phyloP scores from a whole-genome alignment of 805 yeast species.

The Starmerella davenportii region DNA sequence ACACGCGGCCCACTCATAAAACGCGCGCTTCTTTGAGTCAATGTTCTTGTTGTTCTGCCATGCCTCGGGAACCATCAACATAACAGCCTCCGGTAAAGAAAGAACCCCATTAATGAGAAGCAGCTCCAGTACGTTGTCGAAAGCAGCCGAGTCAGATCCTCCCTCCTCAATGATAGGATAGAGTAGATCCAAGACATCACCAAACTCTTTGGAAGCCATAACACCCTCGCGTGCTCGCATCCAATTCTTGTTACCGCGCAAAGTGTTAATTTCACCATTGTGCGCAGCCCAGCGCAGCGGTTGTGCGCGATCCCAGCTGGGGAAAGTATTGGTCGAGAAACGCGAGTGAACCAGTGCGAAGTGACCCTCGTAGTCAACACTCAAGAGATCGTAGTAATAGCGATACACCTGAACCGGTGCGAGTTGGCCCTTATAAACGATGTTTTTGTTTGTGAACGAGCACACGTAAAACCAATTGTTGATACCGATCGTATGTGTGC shows the following conservation, averaged over 20 bases:
- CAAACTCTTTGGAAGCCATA: constrained; percentile 71
- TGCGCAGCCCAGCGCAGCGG: constrained; percentile 96
- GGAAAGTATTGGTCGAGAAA: constrained; percentile 95
- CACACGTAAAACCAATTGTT: constrained; percentile 97
- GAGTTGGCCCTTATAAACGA: constrained; percentile 93
- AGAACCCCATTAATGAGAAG: constrained; percentile 80
- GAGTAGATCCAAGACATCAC: constrained; percentile 75
- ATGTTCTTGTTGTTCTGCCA: constrained; percentile 77
- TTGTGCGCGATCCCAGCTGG: constrained; percentile 99
- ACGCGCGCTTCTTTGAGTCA: constrained; percentile 84
- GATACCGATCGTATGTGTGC: constrained; percentile 77
- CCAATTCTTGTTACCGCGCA: constrained; percentile 97
- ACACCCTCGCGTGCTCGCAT: constrained; percentile 98
- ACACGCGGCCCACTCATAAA: constrained; percentile 98
- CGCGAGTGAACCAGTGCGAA: constrained; percentile 94
- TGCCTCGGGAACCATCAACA: constrained; percentile 94
- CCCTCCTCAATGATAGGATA: constrained; percentile 96
- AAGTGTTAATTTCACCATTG: constrained; percentile 94
- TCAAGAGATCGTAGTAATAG: constrained; percentile 81
- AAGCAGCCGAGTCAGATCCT: constrained; percentile 96
- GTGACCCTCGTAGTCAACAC: constrained; percentile 84
- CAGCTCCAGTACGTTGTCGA: constrained; percentile 86
- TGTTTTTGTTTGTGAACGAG: constrained; percentile 71
- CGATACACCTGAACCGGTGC: constrained; percentile 92
- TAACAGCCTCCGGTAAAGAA: constrained; percentile 88